phyloP scores from a whole-genome alignment of 129 eudicot species.

The Tagetes patula region DNA sequence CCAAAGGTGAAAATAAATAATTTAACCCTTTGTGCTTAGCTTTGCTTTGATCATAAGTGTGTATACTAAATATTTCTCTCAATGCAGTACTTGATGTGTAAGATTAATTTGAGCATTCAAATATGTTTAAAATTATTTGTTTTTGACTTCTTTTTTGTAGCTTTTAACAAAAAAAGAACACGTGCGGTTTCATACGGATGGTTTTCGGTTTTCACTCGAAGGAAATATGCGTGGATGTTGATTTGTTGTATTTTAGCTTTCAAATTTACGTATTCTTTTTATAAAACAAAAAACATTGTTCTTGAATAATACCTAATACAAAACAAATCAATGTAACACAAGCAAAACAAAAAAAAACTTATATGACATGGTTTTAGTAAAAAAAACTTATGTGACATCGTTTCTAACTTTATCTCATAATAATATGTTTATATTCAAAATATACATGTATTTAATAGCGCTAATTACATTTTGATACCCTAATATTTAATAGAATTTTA shows the following conservation, averaged over 20 bases:
- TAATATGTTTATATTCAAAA: too few species aligned
- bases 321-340: background rate
- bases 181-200: slow-evolving; percentile 16
- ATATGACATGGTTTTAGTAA: too few species aligned
- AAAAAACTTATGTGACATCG: too few species aligned
- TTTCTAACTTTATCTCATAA: too few species aligned
- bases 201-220: slow-evolving; percentile 22
- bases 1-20: slow-evolving; percentile 16
- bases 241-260: slow-evolving; percentile 13
- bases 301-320: background rate
- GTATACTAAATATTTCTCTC: background rate
- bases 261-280: background rate
- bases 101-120: background rate
- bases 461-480: too few species aligned
- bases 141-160: slow-evolving; percentile 2
- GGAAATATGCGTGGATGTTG: slow-evolving; percentile 19
- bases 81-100: slow-evolving; percentile 29
- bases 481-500: too few species aligned
- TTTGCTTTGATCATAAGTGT: slow-evolving; percentile 23
- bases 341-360: too few species aligned
- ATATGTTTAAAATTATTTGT: background rate
- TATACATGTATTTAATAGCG: too few species aligned
- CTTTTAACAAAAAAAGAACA: slow-evolving; percentile 9
- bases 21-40: slow-evolving; percentile 25
- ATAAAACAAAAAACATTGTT: background rate